phyloP scores from a whole-genome alignment of 1,284 basidiomycete species.

The Moesziomyces sp. region DNA sequence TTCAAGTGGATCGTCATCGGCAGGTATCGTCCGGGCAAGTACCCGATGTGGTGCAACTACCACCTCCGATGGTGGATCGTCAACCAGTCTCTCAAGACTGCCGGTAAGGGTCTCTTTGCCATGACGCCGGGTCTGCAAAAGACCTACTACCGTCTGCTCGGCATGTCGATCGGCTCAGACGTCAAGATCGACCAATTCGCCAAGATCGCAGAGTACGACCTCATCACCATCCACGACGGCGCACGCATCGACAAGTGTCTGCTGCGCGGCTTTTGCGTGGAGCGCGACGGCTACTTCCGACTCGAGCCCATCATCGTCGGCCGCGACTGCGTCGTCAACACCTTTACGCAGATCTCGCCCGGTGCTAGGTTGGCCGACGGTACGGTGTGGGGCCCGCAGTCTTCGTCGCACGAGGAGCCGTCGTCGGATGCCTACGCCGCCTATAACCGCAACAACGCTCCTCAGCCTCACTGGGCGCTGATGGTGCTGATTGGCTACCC shows the following conservation, averaged over 20 bases:
- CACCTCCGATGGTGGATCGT: slow-evolving; percentile 68
- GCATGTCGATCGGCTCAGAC: slow-evolving; percentile 65
- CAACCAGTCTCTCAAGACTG: slow-evolving; percentile 66
- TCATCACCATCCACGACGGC: slow-evolving; percentile 67
- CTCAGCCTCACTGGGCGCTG: slow-evolving; percentile 59
- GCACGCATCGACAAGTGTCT: slow-evolving; percentile 66
- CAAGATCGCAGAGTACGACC: slow-evolving; percentile 65
- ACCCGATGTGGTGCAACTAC: slow-evolving; percentile 68
- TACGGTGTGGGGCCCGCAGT: slow-evolving; percentile 67
- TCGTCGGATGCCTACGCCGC: slow-evolving; percentile 66
- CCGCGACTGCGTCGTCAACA: slow-evolving; percentile 67
- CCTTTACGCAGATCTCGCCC: slow-evolving; percentile 67
- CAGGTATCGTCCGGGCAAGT: slow-evolving; percentile 65
- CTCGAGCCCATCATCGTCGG: slow-evolving; percentile 67
- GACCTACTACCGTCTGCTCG: slow-evolving; percentile 65
- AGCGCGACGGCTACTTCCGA: slow-evolving; percentile 67
- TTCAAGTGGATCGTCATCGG: slow-evolving; percentile 68
- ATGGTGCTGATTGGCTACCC: slow-evolving; percentile 63
- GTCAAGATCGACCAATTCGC: slow-evolving; percentile 64
- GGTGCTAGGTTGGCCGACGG: slow-evolving; percentile 66
- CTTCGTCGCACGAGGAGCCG: slow-evolving; percentile 66
- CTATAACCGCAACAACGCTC: slow-evolving; percentile 63
- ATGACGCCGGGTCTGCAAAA: slow-evolving; percentile 61
- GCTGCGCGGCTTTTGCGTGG: slow-evolving; percentile 67
- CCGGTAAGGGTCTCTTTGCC: slow-evolving; percentile 66